A percentile compares a stretch with the other conserved stretches of the same genome.
Evolutionary conservation across 495 filamentous ascomycete genomes (phyloP).

Genomic region (Melanomma pulvis-pyrius): DNA sequence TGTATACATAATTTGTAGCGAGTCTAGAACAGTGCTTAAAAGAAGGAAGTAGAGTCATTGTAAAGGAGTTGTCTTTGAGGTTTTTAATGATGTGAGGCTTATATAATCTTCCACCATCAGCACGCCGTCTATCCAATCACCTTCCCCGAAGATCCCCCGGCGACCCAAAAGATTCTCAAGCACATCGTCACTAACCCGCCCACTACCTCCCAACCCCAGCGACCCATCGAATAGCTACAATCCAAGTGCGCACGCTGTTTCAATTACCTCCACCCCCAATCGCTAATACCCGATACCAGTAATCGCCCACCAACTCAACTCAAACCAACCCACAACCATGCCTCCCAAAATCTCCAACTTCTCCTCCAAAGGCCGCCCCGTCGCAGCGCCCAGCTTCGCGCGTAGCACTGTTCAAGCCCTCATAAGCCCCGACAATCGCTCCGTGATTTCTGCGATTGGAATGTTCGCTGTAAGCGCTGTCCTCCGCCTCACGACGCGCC

Average conservation of each 20-base stretch:
- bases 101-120: background rate
- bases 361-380: background rate
- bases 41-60: background rate
- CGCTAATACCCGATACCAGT: no score
- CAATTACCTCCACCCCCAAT: background rate
- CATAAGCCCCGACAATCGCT: constrained; percentile 42
- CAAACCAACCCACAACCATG: constrained; percentile 14
- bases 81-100: background rate
- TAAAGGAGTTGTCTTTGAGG: background rate
- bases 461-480: constrained; percentile 44
- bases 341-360: constrained; percentile 24
- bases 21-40: no score
- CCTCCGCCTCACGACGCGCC: background rate
- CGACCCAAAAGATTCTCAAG: background rate
- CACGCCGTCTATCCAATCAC: background rate
- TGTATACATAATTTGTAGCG: constrained; percentile 1
- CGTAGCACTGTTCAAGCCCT: constrained; percentile 31
- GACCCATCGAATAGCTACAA: background rate
- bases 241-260: background rate
- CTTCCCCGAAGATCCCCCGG: background rate
- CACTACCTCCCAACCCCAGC: background rate
- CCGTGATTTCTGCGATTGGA: constrained; percentile 44
- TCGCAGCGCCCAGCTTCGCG: constrained; percentile 38
- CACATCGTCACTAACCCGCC: background rate
- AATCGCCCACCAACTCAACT: background rate